Evolutionary conservation across 1,139 yeast genomes (phyloP).

Genomic region (Chernovozyma aurita): DNA sequence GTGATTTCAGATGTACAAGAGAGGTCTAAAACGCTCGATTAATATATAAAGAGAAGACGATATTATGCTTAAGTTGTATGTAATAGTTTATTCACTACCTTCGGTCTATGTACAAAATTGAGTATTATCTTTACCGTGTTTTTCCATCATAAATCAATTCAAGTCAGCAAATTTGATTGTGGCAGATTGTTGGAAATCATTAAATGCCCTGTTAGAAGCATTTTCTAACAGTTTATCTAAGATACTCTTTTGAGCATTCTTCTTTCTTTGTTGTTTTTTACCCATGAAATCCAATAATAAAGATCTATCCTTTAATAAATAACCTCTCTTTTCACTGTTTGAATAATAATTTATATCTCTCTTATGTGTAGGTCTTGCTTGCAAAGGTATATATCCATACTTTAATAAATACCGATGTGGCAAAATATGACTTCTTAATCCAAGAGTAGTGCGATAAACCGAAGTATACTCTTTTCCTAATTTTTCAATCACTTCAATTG

Average conservation of each 20-base stretch:
- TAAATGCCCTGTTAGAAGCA: constrained; percentile 23
- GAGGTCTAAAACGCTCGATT: no score
- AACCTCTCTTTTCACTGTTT: constrained; percentile 70
- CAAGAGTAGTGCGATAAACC: constrained; percentile 61
- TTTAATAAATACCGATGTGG: constrained; percentile 67
- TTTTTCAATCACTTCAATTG: constrained; percentile 67
- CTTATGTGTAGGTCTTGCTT: constrained; percentile 81
- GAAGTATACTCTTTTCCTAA: constrained; percentile 74
- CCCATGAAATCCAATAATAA: constrained; percentile 36
- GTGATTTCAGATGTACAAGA: no score
- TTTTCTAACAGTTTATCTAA: constrained; percentile 27
- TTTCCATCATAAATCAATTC: neutral
- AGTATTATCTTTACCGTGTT: no score
- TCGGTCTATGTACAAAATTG: neutral
- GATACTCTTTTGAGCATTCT: constrained; percentile 20
- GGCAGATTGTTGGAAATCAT: constrained; percentile 10
- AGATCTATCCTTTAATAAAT: constrained; percentile 44
- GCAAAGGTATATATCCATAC: constrained; percentile 77
- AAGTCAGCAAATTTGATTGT: constrained; percentile 12
- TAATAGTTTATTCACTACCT: no score
- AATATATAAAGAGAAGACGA: no score
- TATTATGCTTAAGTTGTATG: no score
- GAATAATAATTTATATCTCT: constrained; percentile 80
- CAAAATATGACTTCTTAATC: constrained; percentile 68
- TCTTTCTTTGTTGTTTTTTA: constrained; percentile 15